Conservation (phyloP, 768 basidiomycete genomes). For the Clavulina sp. region DNA sequence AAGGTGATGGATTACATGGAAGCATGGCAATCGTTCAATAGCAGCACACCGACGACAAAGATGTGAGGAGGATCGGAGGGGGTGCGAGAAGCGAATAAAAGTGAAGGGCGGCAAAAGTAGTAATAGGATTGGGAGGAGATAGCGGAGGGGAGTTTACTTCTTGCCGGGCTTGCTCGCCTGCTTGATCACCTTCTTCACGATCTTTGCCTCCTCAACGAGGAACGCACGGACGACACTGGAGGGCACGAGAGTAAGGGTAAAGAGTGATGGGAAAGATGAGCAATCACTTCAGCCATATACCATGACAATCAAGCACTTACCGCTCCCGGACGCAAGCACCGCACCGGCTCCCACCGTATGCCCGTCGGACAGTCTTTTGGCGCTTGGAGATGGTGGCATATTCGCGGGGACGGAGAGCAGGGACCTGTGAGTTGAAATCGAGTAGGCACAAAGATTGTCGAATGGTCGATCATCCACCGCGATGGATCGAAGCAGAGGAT, state of each 20-base stretch:
- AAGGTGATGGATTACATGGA: too few species aligned
- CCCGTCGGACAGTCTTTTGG: conserved; percentile 87
- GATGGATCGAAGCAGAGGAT: too few species aligned
- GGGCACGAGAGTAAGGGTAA: conserved; percentile 1
- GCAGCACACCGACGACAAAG: too few species aligned
- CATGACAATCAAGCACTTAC: conserved; percentile 23
- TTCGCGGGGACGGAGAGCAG: conserved; percentile 87
- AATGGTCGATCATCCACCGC: too few species aligned
- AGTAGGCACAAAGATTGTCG: not conserved
- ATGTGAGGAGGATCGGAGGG: too few species aligned
- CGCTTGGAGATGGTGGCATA: conserved; percentile 95
- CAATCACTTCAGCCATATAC: not conserved
- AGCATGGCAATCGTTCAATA: too few species aligned
- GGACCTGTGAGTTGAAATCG: conserved; percentile 37
- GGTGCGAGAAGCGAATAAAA: too few species aligned
- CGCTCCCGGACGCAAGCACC: conserved; percentile 89
- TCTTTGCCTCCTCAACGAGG: conserved; percentile 98
- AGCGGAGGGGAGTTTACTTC: too few species aligned
- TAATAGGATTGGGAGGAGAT: too few species aligned
- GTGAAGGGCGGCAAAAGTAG: too few species aligned
- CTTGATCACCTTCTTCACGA: conserved; percentile 99
- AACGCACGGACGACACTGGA: conserved; percentile 90
- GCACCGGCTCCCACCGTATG: conserved; percentile 96
- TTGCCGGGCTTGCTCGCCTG: conserved; percentile 38
- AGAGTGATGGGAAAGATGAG: not conserved